A percentile compares a stretch with the other conserved stretches of the same genome.
Evolutionary conservation across 345 rosid species (phyloP).

Genomic region (Aquilaria sinensis): DNA sequence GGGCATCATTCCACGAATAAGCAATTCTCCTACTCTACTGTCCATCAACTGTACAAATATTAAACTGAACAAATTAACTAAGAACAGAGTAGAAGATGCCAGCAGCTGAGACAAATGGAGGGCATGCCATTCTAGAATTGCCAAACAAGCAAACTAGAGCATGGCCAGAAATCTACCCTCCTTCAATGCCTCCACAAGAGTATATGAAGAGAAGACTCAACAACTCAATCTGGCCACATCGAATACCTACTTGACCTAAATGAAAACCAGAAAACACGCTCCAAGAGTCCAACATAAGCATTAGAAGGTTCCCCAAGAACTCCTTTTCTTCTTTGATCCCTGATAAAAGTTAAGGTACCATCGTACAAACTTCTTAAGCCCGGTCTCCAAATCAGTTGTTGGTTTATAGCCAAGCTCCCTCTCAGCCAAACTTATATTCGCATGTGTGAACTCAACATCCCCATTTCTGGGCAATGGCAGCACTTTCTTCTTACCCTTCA

Average conservation of each 20-base stretch:
- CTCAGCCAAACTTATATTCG: constrained; percentile 53
- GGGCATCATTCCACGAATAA: too few species aligned
- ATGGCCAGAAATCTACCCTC: constrained; percentile 2
- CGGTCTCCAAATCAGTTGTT: constrained; percentile 48
- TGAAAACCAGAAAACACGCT: not conserved
- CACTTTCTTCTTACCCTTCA: constrained; percentile 50
- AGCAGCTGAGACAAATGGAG: not conserved
- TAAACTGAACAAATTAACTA: too few species aligned
- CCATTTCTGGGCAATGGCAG: constrained; percentile 64
- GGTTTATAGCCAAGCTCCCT: constrained; percentile 57
- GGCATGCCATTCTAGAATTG: not conserved
- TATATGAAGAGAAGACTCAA: constrained; percentile 4
- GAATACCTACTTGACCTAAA: not conserved
- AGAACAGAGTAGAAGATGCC: too few species aligned
- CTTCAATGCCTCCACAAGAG: constrained; percentile 6
- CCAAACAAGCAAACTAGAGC: not conserved
- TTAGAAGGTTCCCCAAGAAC: constrained; percentile 23
- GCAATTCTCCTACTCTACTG: too few species aligned
- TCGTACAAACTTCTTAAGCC: constrained; percentile 65
- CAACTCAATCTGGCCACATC: not conserved
- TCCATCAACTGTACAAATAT: too few species aligned
- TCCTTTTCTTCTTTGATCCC: constrained; percentile 36
- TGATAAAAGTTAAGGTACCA: constrained; percentile 57
- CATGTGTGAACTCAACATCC: constrained; percentile 59
- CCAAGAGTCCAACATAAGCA: not conserved